Evolutionary conservation across 2,329 filamentous ascomycete genomes (phyloP).

Genomic region (Xylariaceae sp.): DNA sequence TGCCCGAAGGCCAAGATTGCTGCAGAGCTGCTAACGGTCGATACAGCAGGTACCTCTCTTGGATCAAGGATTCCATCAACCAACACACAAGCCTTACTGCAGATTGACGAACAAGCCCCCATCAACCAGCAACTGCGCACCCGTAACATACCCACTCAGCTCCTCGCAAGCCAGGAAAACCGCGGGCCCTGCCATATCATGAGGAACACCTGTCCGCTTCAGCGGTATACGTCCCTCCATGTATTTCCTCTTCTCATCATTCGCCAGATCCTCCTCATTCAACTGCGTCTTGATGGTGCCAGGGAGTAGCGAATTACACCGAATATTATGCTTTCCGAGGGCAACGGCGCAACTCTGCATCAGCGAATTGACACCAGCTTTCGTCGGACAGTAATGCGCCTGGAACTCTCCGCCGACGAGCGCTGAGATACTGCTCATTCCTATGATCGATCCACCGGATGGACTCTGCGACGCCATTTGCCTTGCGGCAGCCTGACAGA

Average conservation of each 20-base stretch:
- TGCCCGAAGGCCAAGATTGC: too few relatives aligned
- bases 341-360: constrained; percentile 83
- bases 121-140: constrained; percentile 80
- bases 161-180: constrained; percentile 79
- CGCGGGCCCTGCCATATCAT: constrained; percentile 78
- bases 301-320: constrained; percentile 80
- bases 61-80: too few relatives aligned
- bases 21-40: too few relatives aligned
- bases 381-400: constrained; percentile 85
- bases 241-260: constrained; percentile 67
- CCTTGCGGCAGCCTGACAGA: constrained; percentile 76
- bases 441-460: constrained; percentile 77
- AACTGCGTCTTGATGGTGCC: constrained; percentile 81
- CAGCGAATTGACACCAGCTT: constrained; percentile 73
- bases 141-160: constrained; percentile 76
- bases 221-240: constrained; percentile 81
- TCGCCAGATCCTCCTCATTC: constrained; percentile 76
- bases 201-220: constrained; percentile 65
- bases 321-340: constrained; percentile 68
- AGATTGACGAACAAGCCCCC: constrained; percentile 88
- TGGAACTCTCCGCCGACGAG: constrained; percentile 75
- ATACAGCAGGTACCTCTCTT: too few relatives aligned
- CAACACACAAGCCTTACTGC: constrained; percentile 46
- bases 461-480: constrained; percentile 68
- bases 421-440: constrained; percentile 67